Evolutionary conservation across 495 filamentous ascomycete genomes (phyloP), one percentile per base, ranked within the genome.

Genomic region (Umbilicaria muhlenbergii): DNA sequence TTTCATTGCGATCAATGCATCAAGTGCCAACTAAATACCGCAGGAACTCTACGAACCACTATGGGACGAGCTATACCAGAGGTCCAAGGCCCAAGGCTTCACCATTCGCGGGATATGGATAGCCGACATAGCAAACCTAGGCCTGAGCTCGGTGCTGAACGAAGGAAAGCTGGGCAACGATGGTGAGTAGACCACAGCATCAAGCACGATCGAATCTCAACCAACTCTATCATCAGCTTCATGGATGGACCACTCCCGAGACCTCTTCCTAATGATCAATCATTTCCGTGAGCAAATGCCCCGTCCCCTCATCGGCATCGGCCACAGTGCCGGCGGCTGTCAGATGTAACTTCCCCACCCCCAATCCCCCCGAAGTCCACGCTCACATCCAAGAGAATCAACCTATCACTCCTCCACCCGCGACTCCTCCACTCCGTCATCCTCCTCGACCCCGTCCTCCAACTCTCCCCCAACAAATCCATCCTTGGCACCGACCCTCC

Each of bases 21-120:
- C 1, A 11, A 24, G 31, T 2, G 13, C 39, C 41, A 1, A 41
- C 11, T 42, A 16, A 15, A 14, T 10, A 10, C 7, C 1, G 1
- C 46, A 86, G 78, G 88, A 86, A 64, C 67, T 93, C 14, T 94
- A 92, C 57, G 87, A 93, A 52, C 83, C 87, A 3, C 69, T 92
- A 3, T 94, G 83, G 78, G 81, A 80, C 38, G 82, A 91, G 44
- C 65, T 94, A 1, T 63, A 80, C 46, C 50, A 56, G 3, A 58
- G 59, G 5, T 68, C 74, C 7, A 61, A 70, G 45, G 58, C 56
- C 14, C 62, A 69, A 45, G 74, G 73, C n/a, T 71, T 88, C 56
- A 66, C 71, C 7, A 81, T 94, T 47, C 75, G 81, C 42, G 67
- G 74, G 44, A 85, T 94, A 50, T 93, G 84, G 83, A 88, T 91